phyloP scores from a whole-genome alignment of 768 basidiomycete genomes.

The Hericium coralloides region DNA sequence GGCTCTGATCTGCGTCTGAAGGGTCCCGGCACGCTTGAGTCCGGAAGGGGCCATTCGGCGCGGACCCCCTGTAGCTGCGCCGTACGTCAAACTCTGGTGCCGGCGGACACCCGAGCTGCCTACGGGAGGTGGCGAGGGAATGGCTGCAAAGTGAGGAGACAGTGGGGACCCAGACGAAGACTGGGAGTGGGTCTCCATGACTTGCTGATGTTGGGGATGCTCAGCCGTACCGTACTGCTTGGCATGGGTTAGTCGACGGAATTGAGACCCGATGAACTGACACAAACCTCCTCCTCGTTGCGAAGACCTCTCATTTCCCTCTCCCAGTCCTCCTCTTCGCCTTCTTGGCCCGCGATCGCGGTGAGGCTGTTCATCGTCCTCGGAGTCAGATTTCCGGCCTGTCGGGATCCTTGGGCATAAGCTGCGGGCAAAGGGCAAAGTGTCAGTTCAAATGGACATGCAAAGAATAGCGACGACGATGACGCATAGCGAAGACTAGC shows the following conservation, averaged over 20 bases:
- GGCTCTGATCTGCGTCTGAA: slow-evolving; percentile 42
- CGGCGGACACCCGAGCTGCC: slow-evolving; percentile 48
- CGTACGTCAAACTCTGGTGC: slow-evolving; percentile 73
- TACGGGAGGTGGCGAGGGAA: slow-evolving; percentile 62
- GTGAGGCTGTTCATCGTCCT: slow-evolving; percentile 75
- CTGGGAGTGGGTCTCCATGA: slow-evolving; percentile 40
- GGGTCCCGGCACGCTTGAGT: slow-evolving; percentile 70
- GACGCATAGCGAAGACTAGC: background rate
- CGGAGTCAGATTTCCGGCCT: slow-evolving; percentile 56
- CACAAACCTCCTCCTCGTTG: slow-evolving; percentile 59
- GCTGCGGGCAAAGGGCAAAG: slow-evolving; percentile 6
- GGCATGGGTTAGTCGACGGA: background rate
- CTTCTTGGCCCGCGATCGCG: slow-evolving; percentile 80
- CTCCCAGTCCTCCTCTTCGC: slow-evolving; percentile 87
- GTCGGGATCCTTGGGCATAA: slow-evolving; percentile 16
- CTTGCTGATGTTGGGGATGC: slow-evolving; percentile 34
- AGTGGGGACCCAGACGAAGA: slow-evolving; percentile 42
- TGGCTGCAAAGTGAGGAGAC: slow-evolving; percentile 51
- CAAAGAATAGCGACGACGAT: background rate
- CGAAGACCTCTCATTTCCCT: slow-evolving; percentile 47
- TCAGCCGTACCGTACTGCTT: slow-evolving; percentile 3
- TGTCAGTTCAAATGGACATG: background rate
- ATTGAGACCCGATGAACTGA: background rate
- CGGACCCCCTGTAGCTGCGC: slow-evolving; percentile 40
- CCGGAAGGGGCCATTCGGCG: slow-evolving; percentile 39